A percentile compares a stretch with the other conserved stretches of the same genome.
Conservation (phyloP, 306 rosid genomes). For the Betula pendula region DNA sequence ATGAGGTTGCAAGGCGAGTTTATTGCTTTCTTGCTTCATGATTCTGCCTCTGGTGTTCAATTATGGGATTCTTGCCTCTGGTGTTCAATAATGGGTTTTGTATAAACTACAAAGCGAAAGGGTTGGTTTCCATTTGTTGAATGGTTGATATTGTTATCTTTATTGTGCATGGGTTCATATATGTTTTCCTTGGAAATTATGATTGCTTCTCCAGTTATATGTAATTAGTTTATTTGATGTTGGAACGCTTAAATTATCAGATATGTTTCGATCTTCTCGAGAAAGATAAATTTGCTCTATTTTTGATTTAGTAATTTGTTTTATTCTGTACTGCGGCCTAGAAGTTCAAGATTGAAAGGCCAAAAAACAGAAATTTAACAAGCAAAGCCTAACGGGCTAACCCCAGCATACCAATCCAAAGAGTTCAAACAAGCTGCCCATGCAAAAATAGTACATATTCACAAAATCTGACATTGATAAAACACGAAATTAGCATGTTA, state of each 20-base stretch:
- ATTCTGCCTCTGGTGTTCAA: conserved; percentile 18
- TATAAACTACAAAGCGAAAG: conserved; percentile 2
- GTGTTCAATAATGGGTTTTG: conserved; percentile 36
- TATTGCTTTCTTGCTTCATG: conserved; percentile 19
- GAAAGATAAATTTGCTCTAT: background rate
- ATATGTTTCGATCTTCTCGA: background rate
- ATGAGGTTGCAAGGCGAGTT: conserved; percentile 13
- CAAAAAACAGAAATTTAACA: too few species aligned
- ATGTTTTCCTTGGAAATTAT: background rate
- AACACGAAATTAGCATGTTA: too few species aligned
- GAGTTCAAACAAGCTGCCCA: too few species aligned
- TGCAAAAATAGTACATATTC: too few species aligned
- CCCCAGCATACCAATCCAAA: too few species aligned
- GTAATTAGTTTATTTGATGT: background rate
- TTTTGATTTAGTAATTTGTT: too few species aligned
- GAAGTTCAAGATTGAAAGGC: background rate
- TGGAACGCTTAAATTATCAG: background rate
- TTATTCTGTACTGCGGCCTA: background rate
- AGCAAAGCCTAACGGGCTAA: too few species aligned
- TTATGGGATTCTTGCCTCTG: too few species aligned
- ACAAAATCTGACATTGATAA: too few species aligned
- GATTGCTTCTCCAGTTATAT: background rate
- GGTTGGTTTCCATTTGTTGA: background rate
- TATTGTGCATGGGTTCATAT: background rate
- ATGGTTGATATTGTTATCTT: background rate